Evolutionary conservation across 1,284 basidiomycete species (phyloP), one percentile per base, ranked within the genome.

Genomic region (Sanghuangporus baumii): DNA sequence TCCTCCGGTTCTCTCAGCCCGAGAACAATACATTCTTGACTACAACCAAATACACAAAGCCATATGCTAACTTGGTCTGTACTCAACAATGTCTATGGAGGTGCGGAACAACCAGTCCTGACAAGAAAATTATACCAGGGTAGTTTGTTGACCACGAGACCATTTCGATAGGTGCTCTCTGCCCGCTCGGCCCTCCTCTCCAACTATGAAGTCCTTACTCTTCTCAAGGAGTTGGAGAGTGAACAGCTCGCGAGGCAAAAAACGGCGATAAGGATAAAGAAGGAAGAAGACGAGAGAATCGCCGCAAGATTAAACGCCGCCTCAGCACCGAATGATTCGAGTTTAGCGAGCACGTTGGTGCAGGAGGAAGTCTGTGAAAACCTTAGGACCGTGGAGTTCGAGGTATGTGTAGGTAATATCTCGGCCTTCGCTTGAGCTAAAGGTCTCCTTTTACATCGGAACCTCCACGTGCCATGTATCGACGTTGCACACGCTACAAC

Each of bases 331-430:
- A 66, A 69, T 66, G 18, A 73, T 60, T 66, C 71, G 68, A 64
- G 66, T 16, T 51, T 43, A 18, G 43, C 52, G 23, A 36, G 31
- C 12, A n/a, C 14, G 14, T 11, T 55, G 7, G 26, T 59, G 69
- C 50, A 70, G 61, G 79, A 82, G 47, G 83, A 86, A 63, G 79
- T 88, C 40, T 82, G 83, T 66, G 86, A 94, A 71, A 96, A 97
- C 71, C 71, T 97, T 62, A 81, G 94, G 60, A 96, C 94, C 12
- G 81, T 96, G 47, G 91, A 95, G 71, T 88, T 95, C 65, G 91
- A 97, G 82, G 93, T 93, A 70, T 66, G 82, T 71, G 5, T 41
- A 3, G 3, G 12, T 41, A 12, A 12, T 12, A 41, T n/a, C 40
- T 41, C n/a, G n/a, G 40, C n/a, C n/a, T 41, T 9, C n/a, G 40